Evolutionary conservation across 2,329 filamentous ascomycete genomes (phyloP), one percentile per base, ranked within the genome.

Genomic region (Furcasterigmium sp.): DNA sequence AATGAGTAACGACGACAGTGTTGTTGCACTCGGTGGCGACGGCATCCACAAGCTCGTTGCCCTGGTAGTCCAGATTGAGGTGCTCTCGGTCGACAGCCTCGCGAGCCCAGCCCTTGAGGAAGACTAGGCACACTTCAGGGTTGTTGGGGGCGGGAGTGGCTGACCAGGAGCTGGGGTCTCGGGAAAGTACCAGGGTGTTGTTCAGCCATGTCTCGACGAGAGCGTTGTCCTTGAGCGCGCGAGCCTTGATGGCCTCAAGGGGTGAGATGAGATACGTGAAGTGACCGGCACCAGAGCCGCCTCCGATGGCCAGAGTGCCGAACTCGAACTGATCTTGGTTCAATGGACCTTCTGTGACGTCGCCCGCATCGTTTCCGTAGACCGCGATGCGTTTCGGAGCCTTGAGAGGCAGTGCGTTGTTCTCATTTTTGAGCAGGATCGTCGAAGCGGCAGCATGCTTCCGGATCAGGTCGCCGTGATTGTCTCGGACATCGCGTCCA

Each of bases 361-460:
- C 73, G 2, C 86, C 86, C 13, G 90, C 86, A 61, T 97, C 91
- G 40, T 88, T 82, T 17, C 91, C 91, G 53, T 95, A 78, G 41
- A 90, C 80, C 17, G 79, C 85, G 21, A 91, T 68, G 55, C 86
- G 85, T 56, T 78, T 84, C 52, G 91, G 87, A 58, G 82, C 81
- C 45, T 79, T 82, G 15, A 96, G 73, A 0, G 91, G 91, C 20
- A 97, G 71, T 2, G 75, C 73, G 13, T 82, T 82, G 4, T 72
- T 71, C 19, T 66, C 65, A 65, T 97, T 96, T 76, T 97, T 98
- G 51, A 98, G 72, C 8, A 98, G 72, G 6, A 98, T 89, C 3
- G 85, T 90, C 13, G 87, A 89, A 62, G 87, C 85, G 40, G 85
- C 84, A 14, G 80, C 90, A 41, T 87, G 76, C 52, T 88, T 78